Conservation (phyloP, 1,139 yeast species). For the Blastobotrys proliferans region DNA sequence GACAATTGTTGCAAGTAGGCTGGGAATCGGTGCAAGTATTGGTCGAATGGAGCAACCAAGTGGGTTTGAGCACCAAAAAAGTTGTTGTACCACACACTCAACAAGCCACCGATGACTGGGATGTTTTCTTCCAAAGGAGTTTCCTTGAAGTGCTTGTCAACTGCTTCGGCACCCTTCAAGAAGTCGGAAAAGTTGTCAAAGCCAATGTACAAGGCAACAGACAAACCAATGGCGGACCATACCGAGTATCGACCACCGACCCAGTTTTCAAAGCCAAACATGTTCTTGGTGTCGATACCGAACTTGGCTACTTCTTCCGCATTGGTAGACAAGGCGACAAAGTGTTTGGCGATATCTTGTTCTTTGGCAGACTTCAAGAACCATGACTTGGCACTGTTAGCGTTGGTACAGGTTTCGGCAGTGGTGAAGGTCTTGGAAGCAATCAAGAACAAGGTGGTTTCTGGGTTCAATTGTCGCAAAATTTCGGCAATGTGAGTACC, state of each 20-base stretch:
- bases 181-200: slow-evolving; percentile 87
- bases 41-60: slow-evolving; percentile 97
- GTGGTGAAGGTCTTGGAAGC: slow-evolving; percentile 99
- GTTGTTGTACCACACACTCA: slow-evolving; percentile 97
- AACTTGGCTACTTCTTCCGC: slow-evolving; percentile 86
- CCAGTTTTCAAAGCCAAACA: slow-evolving; percentile 98
- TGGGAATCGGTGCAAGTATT: slow-evolving; percentile 97
- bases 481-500: slow-evolving; percentile 97
- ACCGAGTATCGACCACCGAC: slow-evolving; percentile 99
- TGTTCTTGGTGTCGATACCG: slow-evolving; percentile 95
- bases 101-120: slow-evolving; percentile 87
- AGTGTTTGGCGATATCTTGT: slow-evolving; percentile 86
- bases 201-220: slow-evolving; percentile 93
- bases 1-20: slow-evolving; percentile 97
- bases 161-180: slow-evolving; percentile 96
- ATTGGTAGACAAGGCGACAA: slow-evolving; percentile 93
- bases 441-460: slow-evolving; percentile 87
- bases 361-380: slow-evolving; percentile 72
- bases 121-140: slow-evolving; percentile 89
- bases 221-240: slow-evolving; percentile 97
- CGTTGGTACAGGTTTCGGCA: slow-evolving; percentile 95
- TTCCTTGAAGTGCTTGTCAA: slow-evolving; percentile 81
- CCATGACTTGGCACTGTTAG: slow-evolving; percentile 93
- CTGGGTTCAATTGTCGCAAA: slow-evolving; percentile 71
- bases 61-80: slow-evolving; percentile 98